Percentiles rank a stretch among this genome's conserved stretches.
phyloP scores from a whole-genome alignment of 148 eudicot species.

The Drosera capensis region DNA sequence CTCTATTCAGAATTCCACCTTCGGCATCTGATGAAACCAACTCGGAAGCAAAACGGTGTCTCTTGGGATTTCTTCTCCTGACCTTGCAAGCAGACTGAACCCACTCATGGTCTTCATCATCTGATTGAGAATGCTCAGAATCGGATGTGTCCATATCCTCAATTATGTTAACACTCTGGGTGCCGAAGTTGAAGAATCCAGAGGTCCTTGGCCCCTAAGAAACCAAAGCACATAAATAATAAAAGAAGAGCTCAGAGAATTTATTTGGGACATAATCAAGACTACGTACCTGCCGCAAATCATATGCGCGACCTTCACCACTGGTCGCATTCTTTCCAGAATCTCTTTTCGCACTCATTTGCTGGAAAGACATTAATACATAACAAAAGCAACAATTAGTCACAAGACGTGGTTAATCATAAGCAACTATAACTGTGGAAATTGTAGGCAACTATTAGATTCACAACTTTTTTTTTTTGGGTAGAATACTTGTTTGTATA shows the following conservation, averaged over 20 bases:
- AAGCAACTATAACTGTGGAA: too few relatives aligned
- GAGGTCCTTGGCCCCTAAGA: constrained; percentile 49
- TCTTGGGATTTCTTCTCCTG: constrained; percentile 25
- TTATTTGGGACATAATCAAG: too few relatives aligned
- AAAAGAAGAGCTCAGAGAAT: too few relatives aligned
- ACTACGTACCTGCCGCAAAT: constrained; percentile 59
- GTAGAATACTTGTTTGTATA: too few relatives aligned
- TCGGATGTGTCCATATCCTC: constrained; percentile 94
- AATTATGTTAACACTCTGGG: constrained; percentile 19
- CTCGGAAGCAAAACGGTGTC: constrained; percentile 11
- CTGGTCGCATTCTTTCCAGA: constrained; percentile 9
- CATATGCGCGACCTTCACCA: constrained; percentile 27
- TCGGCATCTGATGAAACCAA: constrained; percentile 11
- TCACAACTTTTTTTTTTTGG: too few relatives aligned
- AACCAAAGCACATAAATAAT: not conserved
- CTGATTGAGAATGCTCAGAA: constrained; percentile 28
- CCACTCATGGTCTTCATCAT: constrained; percentile 28
- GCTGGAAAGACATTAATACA: constrained; percentile 1
- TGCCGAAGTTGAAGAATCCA: constrained; percentile 21
- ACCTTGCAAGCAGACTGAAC: constrained; percentile 16
- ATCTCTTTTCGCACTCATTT: constrained; percentile 6
- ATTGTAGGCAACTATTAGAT: too few relatives aligned
- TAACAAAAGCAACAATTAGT: too few relatives aligned
- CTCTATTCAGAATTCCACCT: constrained; percentile 11
- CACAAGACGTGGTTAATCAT: too few relatives aligned